Evolutionary conservation across 352 stramenopile species (phyloP).

Genomic region (Globisporangium barbulae): DNA sequence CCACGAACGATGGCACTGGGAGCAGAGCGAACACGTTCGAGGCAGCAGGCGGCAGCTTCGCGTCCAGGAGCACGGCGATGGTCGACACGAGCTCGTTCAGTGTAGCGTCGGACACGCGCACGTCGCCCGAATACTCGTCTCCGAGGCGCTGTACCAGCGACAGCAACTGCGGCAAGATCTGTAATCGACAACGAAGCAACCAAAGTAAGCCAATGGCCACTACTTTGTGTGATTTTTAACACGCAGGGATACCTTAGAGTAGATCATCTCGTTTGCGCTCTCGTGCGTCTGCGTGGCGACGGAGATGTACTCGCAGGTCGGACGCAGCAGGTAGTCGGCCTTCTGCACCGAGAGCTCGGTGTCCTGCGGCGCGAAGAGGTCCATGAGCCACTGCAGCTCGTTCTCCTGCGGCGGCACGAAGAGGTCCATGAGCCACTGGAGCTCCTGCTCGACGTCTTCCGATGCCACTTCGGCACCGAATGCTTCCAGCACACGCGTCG

Average conservation of each 20-base stretch:
- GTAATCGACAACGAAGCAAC: background rate
- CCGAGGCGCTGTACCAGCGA: slow-evolving; percentile 24
- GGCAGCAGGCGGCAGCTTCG: slow-evolving; percentile 31
- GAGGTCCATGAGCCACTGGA: slow-evolving; percentile 55
- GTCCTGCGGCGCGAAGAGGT: slow-evolving; percentile 37
- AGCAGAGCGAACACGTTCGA: slow-evolving; percentile 52
- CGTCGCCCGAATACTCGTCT: slow-evolving; percentile 12
- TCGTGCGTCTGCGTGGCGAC: slow-evolving; percentile 68
- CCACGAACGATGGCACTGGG: slow-evolving; percentile 52
- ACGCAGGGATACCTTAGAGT: slow-evolving; percentile 27
- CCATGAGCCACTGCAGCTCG: slow-evolving; percentile 54
- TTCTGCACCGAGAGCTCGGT: slow-evolving; percentile 19
- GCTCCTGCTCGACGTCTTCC: slow-evolving; percentile 33
- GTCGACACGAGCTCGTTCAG: slow-evolving; percentile 52
- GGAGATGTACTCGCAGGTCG: slow-evolving; percentile 54
- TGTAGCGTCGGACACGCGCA: slow-evolving; percentile 35
- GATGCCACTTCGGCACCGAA: slow-evolving; percentile 42
- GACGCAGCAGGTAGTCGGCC: slow-evolving; percentile 55
- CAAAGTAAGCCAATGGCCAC: background rate
- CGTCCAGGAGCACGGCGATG: slow-evolving; percentile 55
- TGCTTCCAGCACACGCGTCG: slow-evolving; percentile 58
- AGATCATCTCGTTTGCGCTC: slow-evolving; percentile 32
- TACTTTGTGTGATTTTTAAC: background rate
- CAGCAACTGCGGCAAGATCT: slow-evolving; percentile 48
- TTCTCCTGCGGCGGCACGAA: slow-evolving; percentile 28